Evolutionary conservation across 2,329 filamentous ascomycete species (phyloP), one percentile per base, ranked within the genome.

Genomic region (Rhexocercosporidium sp.): DNA sequence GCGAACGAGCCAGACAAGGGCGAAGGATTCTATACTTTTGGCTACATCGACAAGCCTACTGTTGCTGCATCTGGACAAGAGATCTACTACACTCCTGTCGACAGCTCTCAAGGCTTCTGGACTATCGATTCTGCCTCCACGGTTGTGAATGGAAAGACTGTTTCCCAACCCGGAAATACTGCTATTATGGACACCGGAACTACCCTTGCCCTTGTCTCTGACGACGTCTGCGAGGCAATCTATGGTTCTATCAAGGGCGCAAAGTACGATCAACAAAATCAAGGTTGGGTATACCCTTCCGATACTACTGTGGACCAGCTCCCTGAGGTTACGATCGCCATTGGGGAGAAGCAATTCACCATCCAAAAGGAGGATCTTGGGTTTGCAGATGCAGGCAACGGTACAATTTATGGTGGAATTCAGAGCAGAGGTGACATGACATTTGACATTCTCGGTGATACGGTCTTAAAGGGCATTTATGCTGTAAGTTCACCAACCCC

Each of bases 111-210:
- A 64, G 90, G 90, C 25, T 92, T 91, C 80, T 93, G 90, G 91
- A 81, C 85, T 77, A 87, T 92, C 75, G 75, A 82, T 6, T 91
- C 88, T 0, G 78, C 82, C 8, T 85, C 84, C 0, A 83, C 83
- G 25, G 83, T 82, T 0, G 80, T 93, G 69, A 87, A 87, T 71
- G 88, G 86, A 65, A 81, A 85, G 67, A 81, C 79, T 1, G 77
- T 89, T 31, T 59, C 78, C 1, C 81, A 84, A 11, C 75, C 79
- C 3, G 82, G 82, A 57, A 92, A 92, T 78, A 88, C 81, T 34
- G 89, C 90, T 56, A 92, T 93, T 71, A 87, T 86, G 39, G 91
- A 93, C 76, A 93, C 90, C 0, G 90, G 90, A 64, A 92, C 90
- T 34, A 90, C 90, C 0, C 83, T 93, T 59, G 86, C 86, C 1